Conservation (phyloP, 768 basidiomycete species). For the Lactifluus hygrophoroides region DNA sequence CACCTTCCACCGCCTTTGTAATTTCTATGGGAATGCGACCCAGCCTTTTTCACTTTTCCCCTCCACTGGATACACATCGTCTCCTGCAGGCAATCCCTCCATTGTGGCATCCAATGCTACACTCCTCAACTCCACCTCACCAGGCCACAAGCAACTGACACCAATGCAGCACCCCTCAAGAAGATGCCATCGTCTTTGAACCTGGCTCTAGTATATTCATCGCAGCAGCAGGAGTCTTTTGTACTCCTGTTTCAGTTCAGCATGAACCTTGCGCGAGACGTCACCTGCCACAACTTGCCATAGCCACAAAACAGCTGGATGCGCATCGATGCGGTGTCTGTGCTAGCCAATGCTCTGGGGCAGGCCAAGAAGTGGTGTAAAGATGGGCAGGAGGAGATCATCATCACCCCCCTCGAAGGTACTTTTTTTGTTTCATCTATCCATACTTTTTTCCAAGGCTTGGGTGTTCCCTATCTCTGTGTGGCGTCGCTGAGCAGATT, state of each 20-base stretch:
- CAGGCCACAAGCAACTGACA: background rate
- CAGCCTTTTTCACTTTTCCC: conserved; percentile 46
- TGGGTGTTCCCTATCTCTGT: too few species aligned
- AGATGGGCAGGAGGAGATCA: too few species aligned
- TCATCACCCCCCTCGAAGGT: too few species aligned
- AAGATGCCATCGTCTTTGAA: background rate
- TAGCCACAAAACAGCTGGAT: conserved; percentile 92
- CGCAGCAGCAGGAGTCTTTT: conserved; percentile 18
- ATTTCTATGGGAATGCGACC: conserved; percentile 38
- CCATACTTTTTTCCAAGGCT: too few species aligned
- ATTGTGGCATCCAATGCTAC: conserved; percentile 9
- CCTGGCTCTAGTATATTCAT: background rate
- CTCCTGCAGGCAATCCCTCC: too few species aligned
- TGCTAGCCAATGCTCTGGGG: too few species aligned
- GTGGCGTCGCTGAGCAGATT: too few species aligned
- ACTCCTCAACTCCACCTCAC: conserved; percentile 5
- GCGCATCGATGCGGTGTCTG: conserved; percentile 80
- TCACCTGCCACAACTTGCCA: conserved; percentile 60
- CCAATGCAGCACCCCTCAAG: background rate
- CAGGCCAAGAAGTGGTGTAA: too few species aligned
- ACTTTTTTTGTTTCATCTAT: too few species aligned
- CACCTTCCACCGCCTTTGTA: conserved; percentile 38
- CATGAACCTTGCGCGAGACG: conserved; percentile 44
- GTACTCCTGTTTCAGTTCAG: conserved; percentile 53
- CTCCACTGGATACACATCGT: too few species aligned